Base-by-base conservation (phyloP, 495 filamentous ascomycete species). In the Echria macrotheca region DNA sequence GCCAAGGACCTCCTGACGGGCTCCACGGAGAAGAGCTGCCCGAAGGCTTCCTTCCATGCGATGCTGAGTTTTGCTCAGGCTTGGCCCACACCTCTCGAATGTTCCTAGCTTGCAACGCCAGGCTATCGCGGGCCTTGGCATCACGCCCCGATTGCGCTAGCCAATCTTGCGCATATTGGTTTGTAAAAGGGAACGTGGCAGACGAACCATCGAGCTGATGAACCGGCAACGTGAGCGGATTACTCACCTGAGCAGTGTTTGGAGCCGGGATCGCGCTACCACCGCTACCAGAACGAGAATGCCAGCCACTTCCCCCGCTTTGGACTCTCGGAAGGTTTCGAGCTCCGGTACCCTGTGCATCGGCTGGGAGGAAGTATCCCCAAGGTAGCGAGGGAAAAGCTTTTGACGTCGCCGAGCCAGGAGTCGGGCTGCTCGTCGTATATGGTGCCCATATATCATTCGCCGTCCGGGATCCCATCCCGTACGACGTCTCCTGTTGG, bases 331-430 rank as follows among this genome's bases (percentile, higher is more conserved):
- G 28, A 0, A 49, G 17, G 15, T 52, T 50, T 18, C 46, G 44
- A 49, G 12, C 11, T 17, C 33, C 2, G 36, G 24, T 7, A 47
- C 61, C 12, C 48, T 53, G 6, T 63, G 59, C n/a, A 50, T 60
- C n/a, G 9, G 69, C 65, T 5, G 52, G 58, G 36, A 66, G 67
- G 37, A 73, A 71, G 44, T 68, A 72, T 9, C 61, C 58, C 71
- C 71, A 74, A 15, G 71, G 70, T 25, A 74, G 59, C 19, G 49
- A 66, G 2, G 68, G 69, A 11, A 71, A 69, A 4, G 62, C 18
- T 50, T 69, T 73, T 1, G 59, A 58, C 2, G 48, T 65, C 7
- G 69, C 61, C 11, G 71, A 71, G 6, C 61, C 64, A 6, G 69
- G 63, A 9, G 56, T 40, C 1, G 62, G 60, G 44, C 60, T n/a